Percentiles rank a stretch among this genome's conserved stretches.
Evolutionary conservation across 345 rosid genomes (phyloP).

Genomic region (Citrus cavaleriei): DNA sequence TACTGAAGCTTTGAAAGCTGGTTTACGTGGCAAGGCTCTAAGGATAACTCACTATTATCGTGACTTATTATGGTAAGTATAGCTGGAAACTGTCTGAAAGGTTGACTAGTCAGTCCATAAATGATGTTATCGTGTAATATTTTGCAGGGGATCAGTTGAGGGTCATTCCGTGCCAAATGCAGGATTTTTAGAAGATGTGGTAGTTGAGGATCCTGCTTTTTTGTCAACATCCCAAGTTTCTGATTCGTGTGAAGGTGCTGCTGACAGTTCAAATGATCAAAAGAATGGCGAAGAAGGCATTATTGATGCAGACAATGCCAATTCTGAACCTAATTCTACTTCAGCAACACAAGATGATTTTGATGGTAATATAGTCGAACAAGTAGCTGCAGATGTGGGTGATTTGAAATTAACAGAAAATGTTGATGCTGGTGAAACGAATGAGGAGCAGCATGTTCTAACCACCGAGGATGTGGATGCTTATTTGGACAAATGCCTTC

Average conservation of each 20-base stretch:
- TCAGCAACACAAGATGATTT: constrained; percentile 27
- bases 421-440: constrained; percentile 31
- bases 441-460: constrained; percentile 38
- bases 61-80: constrained; percentile 72
- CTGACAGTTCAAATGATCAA: constrained; percentile 28
- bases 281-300: constrained; percentile 33
- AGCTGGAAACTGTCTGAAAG: constrained; percentile 5
- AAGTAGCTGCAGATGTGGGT: constrained; percentile 34
- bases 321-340: constrained; percentile 15
- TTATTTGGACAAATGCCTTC: constrained; percentile 80
- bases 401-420: constrained; percentile 44
- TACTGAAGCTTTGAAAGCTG: constrained; percentile 73
- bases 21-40: constrained; percentile 91
- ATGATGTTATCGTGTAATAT: constrained; percentile 26
- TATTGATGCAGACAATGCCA: constrained; percentile 10
- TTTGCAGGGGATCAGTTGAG: constrained; percentile 75
- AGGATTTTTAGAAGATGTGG: constrained; percentile 79
- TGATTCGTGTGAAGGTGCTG: constrained; percentile 37
- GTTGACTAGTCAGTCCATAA: constrained; percentile 6
- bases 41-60: constrained; percentile 77
- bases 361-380: constrained; percentile 23
- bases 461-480: constrained; percentile 68
- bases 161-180: constrained; percentile 77
- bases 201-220: constrained; percentile 70
- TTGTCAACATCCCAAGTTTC: constrained; percentile 35